Percentiles rank a stretch among this genome's conserved stretches.
Evolutionary conservation across 2,329 filamentous ascomycete genomes (phyloP).

Genomic region (Ophiostoma australiae): DNA sequence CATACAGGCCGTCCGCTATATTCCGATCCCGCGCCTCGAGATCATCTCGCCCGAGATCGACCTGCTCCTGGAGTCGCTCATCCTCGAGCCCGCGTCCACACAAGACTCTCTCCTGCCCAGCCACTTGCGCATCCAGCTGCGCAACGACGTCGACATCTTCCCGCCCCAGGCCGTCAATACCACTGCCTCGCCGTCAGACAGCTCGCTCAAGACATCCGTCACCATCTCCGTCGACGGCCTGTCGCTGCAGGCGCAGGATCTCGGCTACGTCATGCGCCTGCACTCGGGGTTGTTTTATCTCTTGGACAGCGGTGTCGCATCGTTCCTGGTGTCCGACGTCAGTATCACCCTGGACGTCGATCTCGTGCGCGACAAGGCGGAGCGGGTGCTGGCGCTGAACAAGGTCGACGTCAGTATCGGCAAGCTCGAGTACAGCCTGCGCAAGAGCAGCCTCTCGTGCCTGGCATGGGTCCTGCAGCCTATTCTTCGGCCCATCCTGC

Average conservation of each 20-base stretch:
- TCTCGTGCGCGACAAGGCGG: constrained; percentile 69
- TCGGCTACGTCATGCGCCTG: constrained; percentile 83
- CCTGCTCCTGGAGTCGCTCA: constrained; percentile 81
- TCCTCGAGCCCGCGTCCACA: constrained; percentile 79
- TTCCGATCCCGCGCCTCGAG: constrained; percentile 88
- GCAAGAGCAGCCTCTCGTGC: constrained; percentile 67
- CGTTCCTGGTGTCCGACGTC: constrained; percentile 81
- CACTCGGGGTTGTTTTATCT: constrained; percentile 72
- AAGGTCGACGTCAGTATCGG: constrained; percentile 77
- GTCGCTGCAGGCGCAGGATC: constrained; percentile 75
- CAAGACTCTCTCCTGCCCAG: constrained; percentile 91
- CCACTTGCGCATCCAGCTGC: constrained; percentile 71
- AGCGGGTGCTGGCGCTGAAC: constrained; percentile 74
- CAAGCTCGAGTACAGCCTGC: constrained; percentile 71
- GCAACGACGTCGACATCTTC: constrained; percentile 79
- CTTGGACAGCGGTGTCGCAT: constrained; percentile 77
- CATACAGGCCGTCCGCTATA: constrained; percentile 72
- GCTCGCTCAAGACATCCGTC: constrained; percentile 64
- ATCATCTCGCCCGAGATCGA: constrained; percentile 78
- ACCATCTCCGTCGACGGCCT: constrained; percentile 77
- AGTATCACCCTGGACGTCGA: constrained; percentile 83
- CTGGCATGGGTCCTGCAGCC: constrained; percentile 81
- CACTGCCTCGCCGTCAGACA: background rate
- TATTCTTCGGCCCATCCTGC: constrained; percentile 67
- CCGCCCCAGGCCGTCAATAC: constrained; percentile 45